phyloP scores from a whole-genome alignment of 1,284 basidiomycete species.

The Sanghuangporus baumii region DNA sequence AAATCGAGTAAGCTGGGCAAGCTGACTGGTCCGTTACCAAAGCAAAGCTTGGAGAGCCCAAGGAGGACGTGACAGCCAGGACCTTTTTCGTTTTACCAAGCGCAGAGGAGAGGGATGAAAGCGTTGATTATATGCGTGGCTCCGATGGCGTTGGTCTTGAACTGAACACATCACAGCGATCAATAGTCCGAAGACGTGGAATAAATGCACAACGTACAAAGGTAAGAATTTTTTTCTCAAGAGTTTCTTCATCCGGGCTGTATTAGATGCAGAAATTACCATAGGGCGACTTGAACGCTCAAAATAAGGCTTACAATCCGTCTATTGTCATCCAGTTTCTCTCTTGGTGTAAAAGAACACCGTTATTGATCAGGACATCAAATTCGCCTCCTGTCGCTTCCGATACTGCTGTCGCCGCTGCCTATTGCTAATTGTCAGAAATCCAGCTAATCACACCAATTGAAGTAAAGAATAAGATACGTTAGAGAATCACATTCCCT shows the following conservation, averaged over 20 bases:
- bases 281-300: background rate
- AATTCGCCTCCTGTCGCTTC: conserved; percentile 23
- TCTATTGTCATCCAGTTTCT: conserved; percentile 17
- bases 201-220: conserved; percentile 17
- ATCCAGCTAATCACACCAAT: background rate
- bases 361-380: conserved; percentile 32
- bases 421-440: background rate
- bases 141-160: conserved; percentile 24
- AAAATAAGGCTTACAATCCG: conserved; percentile 17
- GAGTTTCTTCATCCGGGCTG: conserved; percentile 15
- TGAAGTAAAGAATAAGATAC: background rate
- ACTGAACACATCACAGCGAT: conserved; percentile 1
- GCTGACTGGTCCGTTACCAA: background rate
- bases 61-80: conserved; percentile 19
- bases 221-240: conserved; percentile 24
- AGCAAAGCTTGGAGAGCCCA: conserved; percentile 20
- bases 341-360: conserved; percentile 19
- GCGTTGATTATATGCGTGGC: conserved; percentile 22
- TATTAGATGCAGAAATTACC: background rate
- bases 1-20: conserved; percentile 18
- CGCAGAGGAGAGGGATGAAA: conserved; percentile 24
- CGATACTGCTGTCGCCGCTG: background rate
- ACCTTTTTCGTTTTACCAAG: conserved; percentile 22
- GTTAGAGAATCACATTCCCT: background rate
- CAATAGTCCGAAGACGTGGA: background rate